Evolutionary conservation across 805 yeast genomes (phyloP), one percentile per base, ranked within the genome.

Genomic region (Hanseniaspora singularis): DNA sequence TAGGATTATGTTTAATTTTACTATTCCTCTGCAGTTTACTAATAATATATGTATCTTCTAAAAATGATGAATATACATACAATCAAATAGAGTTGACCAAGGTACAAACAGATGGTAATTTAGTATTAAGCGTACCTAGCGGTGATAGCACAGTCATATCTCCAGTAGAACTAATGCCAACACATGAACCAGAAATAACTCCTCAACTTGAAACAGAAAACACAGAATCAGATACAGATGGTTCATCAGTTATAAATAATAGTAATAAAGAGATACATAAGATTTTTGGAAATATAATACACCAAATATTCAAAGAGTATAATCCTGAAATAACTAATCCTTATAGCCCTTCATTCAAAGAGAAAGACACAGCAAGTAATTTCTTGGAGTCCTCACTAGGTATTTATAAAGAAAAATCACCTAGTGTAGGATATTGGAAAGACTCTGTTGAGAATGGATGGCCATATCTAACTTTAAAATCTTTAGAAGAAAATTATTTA

Each of bases 401-500:
- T 11, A 27, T 30, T n/a, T 42, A 42, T 22, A 24, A 16, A 4
- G 23, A 42, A 20, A 42, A 42, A 30, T 27, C 40, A n/a, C 46
- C 40, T 9, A 42, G 40, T 34, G 40, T 40, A 2, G 46, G 40
- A 8, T 42, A 42, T 12, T 42, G 46, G 46, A 40, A 42, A 18
- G 39, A 34, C 5, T 42, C 46, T 18, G 28, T 42, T 8, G n/a
- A 12, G 2, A 28, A 10, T 16, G 30, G 36, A 30, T 42, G 46
- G 46, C 26, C 22, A 3, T 28, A 28, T 6, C 23, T 42, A 22
- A 37, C 20, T 10, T 42, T 34, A 7, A 22, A 36, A 6, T 33
- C 38, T 18, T n/a, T 42, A 26, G 49, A 61, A 33, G 39, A 49
- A 11, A 49, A 54, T 14, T 62, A 64, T 51, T 46, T 61, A 22